Evolutionary conservation across 2,329 filamentous ascomycete species (phyloP), one percentile per base, ranked within the genome.

Genomic region (Ophiostoma himal-ulmi): DNA sequence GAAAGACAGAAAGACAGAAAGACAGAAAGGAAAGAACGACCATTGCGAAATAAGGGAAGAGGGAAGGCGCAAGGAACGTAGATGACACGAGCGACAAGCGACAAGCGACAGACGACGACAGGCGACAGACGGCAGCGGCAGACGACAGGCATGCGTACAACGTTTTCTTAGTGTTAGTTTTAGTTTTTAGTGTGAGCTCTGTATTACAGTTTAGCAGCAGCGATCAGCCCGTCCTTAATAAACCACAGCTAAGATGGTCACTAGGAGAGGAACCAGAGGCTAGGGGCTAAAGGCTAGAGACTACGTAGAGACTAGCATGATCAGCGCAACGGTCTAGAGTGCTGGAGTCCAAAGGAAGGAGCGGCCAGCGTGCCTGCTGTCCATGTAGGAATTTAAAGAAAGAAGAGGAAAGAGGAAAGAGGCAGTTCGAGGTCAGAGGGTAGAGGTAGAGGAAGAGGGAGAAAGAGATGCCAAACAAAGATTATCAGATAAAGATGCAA

Each of bases 251-350:
- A n/a, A n/a, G n/a, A 30, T 30, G 30, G 30, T 30, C 30, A 30
- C 4, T n/a, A n/a, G n/a, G n/a, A 30, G 30, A 30, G 30, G 30
- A 30, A 30, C 30, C 3, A 30, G 30, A 30, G 30, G 30, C 30
- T 34, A 26, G 26, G 13, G 17, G 3, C 13, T 14, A 62, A n/a
- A n/a, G n/a, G 11, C 30, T 34, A 26, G 26, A 26, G 17, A 7
- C 13, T 14, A 62, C 22, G 57, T 30, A 62, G 30, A 64, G 30
- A 64, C 60, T 39, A 22, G 62, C 6, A 11, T 65, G 62, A 65
- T 65, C 62, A 65, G 36, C 62, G 62, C 62, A 65, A 65, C 62
- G 62, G 62, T 65, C 62, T 65, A 34, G 62, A 39, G 22, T 65
- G 44, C 44, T 48, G 1, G 48, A n/a, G 48, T 54, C n/a, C 44